Conservation (phyloP, 345 rosid genomes). For the Euphorbia lathyris region DNA sequence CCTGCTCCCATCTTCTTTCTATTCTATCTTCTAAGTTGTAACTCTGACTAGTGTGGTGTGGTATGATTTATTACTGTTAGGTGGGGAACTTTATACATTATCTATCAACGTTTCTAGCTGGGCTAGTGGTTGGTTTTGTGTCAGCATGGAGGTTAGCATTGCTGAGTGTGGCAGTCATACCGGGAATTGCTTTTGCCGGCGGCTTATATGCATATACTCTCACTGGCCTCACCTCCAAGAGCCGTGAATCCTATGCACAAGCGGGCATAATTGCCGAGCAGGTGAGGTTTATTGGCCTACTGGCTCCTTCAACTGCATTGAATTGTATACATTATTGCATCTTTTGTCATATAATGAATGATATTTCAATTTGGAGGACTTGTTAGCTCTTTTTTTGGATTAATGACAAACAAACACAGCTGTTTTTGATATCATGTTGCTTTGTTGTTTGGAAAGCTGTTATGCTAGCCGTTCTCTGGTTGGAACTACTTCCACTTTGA, state of each 20-base stretch:
- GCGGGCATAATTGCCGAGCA: constrained; percentile 97
- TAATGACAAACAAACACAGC: constrained; percentile 22
- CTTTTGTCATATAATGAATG: background rate
- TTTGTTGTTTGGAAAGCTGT: constrained; percentile 14
- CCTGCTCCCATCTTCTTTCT: constrained; percentile 11
- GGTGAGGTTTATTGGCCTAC: constrained; percentile 41
- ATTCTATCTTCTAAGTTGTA: too few species aligned
- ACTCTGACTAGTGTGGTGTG: too few species aligned
- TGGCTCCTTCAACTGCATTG: background rate
- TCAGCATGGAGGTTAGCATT: constrained; percentile 97
- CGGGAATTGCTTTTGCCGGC: constrained; percentile 99
- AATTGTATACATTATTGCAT: background rate
- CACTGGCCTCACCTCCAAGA: constrained; percentile 94
- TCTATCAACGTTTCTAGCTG: constrained; percentile 93
- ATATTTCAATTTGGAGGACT: background rate
- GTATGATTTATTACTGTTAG: too few species aligned
- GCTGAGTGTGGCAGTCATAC: constrained; percentile 93
- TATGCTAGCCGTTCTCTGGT: constrained; percentile 4
- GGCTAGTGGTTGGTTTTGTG: constrained; percentile 97
- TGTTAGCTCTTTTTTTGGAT: constrained; percentile 10
- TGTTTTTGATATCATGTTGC: constrained; percentile 18
- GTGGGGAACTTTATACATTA: constrained; percentile 98
- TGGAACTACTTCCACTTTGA: constrained; percentile 18
- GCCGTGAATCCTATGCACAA: constrained; percentile 95
- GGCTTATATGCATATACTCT: constrained; percentile 96